Percentiles rank a stretch among this genome's conserved stretches.
phyloP scores from a whole-genome alignment of 805 yeast genomes.

The Komagataella pseudopastoris region DNA sequence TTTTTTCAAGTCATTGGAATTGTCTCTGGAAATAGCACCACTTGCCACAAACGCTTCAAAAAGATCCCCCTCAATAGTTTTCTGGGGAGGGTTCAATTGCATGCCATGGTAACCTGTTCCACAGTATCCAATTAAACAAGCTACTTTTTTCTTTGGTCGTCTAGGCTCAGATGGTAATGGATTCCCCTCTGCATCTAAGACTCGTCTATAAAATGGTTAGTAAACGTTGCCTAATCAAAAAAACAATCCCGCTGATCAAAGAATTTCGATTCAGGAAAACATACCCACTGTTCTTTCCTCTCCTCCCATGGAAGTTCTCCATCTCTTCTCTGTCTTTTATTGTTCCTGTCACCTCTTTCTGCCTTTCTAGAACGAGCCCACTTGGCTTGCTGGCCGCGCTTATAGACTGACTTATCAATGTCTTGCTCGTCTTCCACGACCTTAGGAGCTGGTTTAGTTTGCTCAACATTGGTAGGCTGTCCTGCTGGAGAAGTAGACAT shows the following conservation, averaged over 20 bases:
- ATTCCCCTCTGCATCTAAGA: constrained; percentile 49
- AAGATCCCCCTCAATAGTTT: constrained; percentile 83
- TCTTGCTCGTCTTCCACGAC: not conserved
- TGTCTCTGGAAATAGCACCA: constrained; percentile 80
- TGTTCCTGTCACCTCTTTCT: constrained; percentile 1
- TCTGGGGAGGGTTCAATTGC: constrained; percentile 82
- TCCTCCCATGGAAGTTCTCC: constrained; percentile 6
- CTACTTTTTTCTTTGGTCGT: constrained; percentile 82
- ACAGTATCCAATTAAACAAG: constrained; percentile 84
- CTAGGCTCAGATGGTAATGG: constrained; percentile 44
- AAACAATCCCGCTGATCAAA: not conserved
- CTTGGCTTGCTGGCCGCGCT: constrained; percentile 2
- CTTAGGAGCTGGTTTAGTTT: not conserved
- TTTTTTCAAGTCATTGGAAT: constrained; percentile 79
- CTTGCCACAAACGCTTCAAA: constrained; percentile 75
- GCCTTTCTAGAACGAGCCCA: constrained; percentile 4
- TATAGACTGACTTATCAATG: not conserved
- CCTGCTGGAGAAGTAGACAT: not conserved
- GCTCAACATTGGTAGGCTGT: not conserved
- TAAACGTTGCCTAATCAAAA: constrained; percentile 2
- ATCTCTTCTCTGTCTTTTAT: constrained; percentile 5
- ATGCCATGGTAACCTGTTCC: constrained; percentile 96
- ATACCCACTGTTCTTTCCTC: constrained; percentile 42
- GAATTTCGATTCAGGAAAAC: constrained; percentile 15
- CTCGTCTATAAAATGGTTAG: constrained; percentile 18